A percentile compares a stretch with the other conserved stretches of the same genome.
Conservation (phyloP, 768 basidiomycete species). For the Phylloporus sp. region DNA sequence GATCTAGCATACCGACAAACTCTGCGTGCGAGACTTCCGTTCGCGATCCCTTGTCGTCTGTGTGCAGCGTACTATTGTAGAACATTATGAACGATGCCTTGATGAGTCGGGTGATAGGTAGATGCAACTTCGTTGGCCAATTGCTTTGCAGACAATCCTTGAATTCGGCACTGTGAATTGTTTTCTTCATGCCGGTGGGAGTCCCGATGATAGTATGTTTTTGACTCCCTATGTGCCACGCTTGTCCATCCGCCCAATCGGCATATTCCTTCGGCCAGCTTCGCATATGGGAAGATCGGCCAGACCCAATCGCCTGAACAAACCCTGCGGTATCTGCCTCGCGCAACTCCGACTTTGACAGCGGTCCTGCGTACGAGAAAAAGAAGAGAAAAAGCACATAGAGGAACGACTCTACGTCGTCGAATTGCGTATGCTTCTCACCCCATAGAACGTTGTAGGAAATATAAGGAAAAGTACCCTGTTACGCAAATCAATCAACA, state of each 20-base stretch:
- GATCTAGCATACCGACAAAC: background rate
- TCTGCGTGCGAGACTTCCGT: background rate
- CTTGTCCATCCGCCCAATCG: background rate
- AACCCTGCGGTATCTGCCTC: background rate
- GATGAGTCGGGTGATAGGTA: background rate
- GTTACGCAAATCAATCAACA: background rate
- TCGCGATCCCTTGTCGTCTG: background rate
- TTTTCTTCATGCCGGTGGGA: background rate
- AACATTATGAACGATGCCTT: background rate
- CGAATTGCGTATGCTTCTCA: background rate
- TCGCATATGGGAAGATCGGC: background rate
- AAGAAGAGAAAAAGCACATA: background rate
- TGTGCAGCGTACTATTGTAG: background rate
- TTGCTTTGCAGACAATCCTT: background rate
- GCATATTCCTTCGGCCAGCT: background rate
- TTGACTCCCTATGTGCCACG: background rate
- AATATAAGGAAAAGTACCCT: conserved; percentile 1
- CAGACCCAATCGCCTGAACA: background rate
- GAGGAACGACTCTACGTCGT: conserved; percentile 4
- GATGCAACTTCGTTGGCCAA: background rate
- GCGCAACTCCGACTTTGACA: background rate
- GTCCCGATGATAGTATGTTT: background rate
- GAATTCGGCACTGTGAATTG: background rate
- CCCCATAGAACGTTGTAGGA: background rate
- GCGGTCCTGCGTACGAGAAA: conserved; percentile 1